These are phyloP conservation scores for Backusella circina DNA, from an alignment of 192 early-diverging fungal species.

Conservation along the genomic window DNA sequence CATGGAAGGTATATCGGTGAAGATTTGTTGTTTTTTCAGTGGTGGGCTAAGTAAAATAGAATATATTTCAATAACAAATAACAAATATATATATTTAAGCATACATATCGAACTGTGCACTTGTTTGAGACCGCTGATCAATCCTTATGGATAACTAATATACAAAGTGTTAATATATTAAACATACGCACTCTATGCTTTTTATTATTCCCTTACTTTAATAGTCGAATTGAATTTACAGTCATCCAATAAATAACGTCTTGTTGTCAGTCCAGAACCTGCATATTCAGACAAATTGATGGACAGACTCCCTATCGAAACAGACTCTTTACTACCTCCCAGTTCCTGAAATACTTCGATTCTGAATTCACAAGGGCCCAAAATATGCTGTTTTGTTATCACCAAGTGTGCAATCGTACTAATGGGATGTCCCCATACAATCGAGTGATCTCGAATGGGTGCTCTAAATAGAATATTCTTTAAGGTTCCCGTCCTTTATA, in stretches of 20 bases:
- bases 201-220: conserved; percentile 50
- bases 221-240: conserved; percentile 78
- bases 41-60: conserved; percentile 23
- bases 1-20: conserved; percentile 32
- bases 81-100: background rate
- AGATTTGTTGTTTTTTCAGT: conserved; percentile 35
- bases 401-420: conserved; percentile 53
- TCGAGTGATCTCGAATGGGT: conserved; percentile 37
- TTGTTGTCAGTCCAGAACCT: conserved; percentile 41
- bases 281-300: conserved; percentile 85
- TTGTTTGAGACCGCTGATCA: conserved; percentile 25
- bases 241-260: conserved; percentile 62
- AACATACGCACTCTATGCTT: background rate
- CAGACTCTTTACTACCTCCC: conserved; percentile 55
- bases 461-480: background rate
- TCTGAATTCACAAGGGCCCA: conserved; percentile 72
- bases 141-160: conserved; percentile 35
- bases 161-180: background rate
- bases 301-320: conserved; percentile 61
- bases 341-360: conserved; percentile 59
- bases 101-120: conserved; percentile 29
- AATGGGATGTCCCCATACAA: conserved; percentile 61
- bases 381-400: conserved; percentile 69
- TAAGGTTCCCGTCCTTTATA: background rate
- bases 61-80: background rate